Conservation (phyloP, 2,329 filamentous ascomycete genomes). For the Zelopaecilomyces penicillatus region DNA sequence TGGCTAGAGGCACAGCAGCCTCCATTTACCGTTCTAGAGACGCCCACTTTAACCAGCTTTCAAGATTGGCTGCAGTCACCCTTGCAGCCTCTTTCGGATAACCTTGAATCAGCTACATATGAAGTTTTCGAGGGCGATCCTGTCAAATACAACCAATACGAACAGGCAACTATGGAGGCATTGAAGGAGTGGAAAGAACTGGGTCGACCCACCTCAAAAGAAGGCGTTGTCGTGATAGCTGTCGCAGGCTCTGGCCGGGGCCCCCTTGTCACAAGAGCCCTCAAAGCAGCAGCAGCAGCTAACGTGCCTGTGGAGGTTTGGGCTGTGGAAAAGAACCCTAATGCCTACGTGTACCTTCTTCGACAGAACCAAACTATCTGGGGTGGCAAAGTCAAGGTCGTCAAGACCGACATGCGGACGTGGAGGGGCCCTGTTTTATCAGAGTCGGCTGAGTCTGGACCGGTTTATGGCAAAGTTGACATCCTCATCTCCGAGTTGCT, state of each 20-base stretch:
- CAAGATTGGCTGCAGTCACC: constrained; percentile 96
- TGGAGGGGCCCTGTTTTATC: constrained; percentile 73
- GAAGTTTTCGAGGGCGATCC: constrained; percentile 98
- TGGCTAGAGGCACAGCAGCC: constrained; percentile 79
- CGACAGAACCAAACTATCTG: constrained; percentile 78
- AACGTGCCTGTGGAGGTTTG: constrained; percentile 76
- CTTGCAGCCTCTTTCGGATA: constrained; percentile 88
- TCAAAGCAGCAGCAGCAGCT: constrained; percentile 69
- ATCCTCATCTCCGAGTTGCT: constrained; percentile 91
- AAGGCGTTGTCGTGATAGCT: constrained; percentile 71
- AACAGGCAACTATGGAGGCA: constrained; percentile 72
- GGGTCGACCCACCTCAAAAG: constrained; percentile 61
- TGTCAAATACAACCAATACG: constrained; percentile 96
- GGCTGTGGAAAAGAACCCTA: constrained; percentile 96
- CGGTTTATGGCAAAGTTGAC: constrained; percentile 63
- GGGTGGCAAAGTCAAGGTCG: constrained; percentile 70
- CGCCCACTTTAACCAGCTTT: constrained; percentile 46
- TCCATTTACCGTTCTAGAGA: constrained; percentile 43
- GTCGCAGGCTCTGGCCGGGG: constrained; percentile 91
- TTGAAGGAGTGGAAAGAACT: constrained; percentile 69
- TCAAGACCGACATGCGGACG: constrained; percentile 94
- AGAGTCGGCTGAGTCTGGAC: constrained; percentile 31
- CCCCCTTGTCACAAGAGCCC: constrained; percentile 78
- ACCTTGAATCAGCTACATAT: constrained; percentile 93
- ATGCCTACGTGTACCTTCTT: constrained; percentile 88